Base-by-base conservation (phyloP, 2,329 filamentous ascomycete genomes). In the Tolypocladium album region DNA sequence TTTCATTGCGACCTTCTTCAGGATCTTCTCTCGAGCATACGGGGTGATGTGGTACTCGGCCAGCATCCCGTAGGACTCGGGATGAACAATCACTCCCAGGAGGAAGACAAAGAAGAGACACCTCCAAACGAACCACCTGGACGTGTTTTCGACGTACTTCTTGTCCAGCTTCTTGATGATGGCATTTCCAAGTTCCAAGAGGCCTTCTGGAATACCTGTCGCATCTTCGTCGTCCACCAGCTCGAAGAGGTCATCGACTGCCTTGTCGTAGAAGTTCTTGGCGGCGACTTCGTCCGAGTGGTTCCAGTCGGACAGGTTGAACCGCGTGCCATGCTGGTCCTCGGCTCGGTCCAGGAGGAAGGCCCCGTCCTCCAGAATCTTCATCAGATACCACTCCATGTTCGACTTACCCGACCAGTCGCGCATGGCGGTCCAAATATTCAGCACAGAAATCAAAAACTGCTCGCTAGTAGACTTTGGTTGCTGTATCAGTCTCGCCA, bases 381-480 rank as follows among this genome's bases (percentile, higher is more conserved):
- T 90, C 89, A 96, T 94, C 15, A 99, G 83, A 72, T 93, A 97
- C 75, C 91, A 89, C 75, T 97, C 92, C 79, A 99, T 86, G 64
- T 92, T 94, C 65, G 88, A 85, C 68, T 88, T 92, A 60, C 91
- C 91, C 47, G 90, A 89, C 92, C 93, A 97, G 72, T 92, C 88
- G 63, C 90, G 86, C 82, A 92, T 89, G 60, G 86, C 82, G 58
- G 90, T 87, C 89, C 92, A 97, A 60, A 90, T 87, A 72, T 94
- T 92, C 57, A 99, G 81, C 40, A 97, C 85, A 56, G 89, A 88
- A 64, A 90, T 87, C 61, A 97, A 81, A 60, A 97, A 88, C 60
- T 89, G 87, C 70, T 94, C 89, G 64, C 88, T 87, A 59, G 86
- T 89, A 39, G 84, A 85, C 70, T 88, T 92, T 67, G 85, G 86